These are phyloP conservation scores for Lotus japonicus DNA, from an alignment of 306 rosid genomes.

Conservation along the genomic window DNA sequence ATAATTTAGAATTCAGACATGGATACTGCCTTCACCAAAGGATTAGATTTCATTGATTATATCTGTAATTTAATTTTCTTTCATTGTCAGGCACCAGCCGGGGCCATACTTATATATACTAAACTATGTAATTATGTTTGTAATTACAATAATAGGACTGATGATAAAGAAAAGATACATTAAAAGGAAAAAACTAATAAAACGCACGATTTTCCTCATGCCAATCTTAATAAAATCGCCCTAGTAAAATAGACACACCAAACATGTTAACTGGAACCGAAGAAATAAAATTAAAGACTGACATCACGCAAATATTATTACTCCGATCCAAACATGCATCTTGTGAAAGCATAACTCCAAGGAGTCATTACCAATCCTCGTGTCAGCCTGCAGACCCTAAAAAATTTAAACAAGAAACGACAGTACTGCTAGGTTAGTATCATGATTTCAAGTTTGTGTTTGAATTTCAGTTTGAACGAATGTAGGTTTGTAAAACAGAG, in stretches of 20 bases:
- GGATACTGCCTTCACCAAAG: background rate
- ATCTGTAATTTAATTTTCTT: background rate
- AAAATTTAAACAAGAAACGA: background rate
- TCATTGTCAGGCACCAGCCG: background rate
- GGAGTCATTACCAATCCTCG: constrained; percentile 4
- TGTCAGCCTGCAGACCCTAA: background rate
- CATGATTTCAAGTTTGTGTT: background rate
- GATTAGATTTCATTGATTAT: background rate
- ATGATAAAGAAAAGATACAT: background rate
- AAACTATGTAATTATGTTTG: background rate
- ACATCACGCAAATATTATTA: constrained; percentile 11
- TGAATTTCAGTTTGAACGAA: too few relatives aligned
- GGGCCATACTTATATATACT: background rate
- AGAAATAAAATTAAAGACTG: background rate
- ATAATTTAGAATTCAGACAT: too few relatives aligned
- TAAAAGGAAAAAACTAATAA: background rate
- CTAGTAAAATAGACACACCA: background rate
- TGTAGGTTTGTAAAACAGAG: too few relatives aligned
- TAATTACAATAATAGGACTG: background rate
- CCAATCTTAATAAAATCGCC: background rate
- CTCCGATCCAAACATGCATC: constrained; percentile 3
- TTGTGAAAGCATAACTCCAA: constrained; percentile 23
- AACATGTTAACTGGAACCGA: background rate
- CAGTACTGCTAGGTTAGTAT: background rate
- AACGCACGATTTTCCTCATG: background rate